Base-by-base conservation (phyloP, 495 filamentous ascomycete genomes). In the Achaetomiella virescens region DNA sequence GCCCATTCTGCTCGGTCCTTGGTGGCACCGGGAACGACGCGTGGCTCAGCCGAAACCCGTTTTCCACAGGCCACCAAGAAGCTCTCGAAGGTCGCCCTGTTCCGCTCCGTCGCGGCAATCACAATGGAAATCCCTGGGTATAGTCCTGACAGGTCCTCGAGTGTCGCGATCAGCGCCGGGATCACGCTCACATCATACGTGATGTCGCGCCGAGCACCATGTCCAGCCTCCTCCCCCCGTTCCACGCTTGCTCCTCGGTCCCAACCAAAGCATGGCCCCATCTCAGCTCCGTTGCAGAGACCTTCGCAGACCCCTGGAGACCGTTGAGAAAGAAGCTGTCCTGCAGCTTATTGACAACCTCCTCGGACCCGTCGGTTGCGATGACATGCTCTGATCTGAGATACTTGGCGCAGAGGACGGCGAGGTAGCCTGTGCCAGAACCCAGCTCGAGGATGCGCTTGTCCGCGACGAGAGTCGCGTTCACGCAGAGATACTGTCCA, bases 351-450 rank as follows among this genome's bases (percentile, higher is more conserved):
- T 84, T 80, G 42, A 95, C 76, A 14, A 96, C 79, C 31, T 79
- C 78, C 20, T 78, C 81, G 44, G 91, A 90, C 0, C 90, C 90
- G 64, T 97, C 92, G 0, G 91, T 95, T 6, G 84, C 81, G 9
- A 89, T 73, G 43, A 91, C 81, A 36, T 78, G 74, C 2, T 66
- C 69, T 2, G 86, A 78, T n/a, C 69, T 74, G 0, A 96, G 78
- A 64, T 87, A 74, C 59, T 85, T 88, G 3, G 87, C 87, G 59
- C 87, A 93, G 17, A 96, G 72, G 9, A 97, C 80, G 0, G 88
- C 86, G 6, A 96, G 69, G 57, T 96, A 87, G 0, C 92, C 92
- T 0, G 92, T 96, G 0, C 92, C 92, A 1, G 89, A 84, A 4
- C 93, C 92, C 14, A 97, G 76, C 65, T 97, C 92, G n/a, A 97